Percentiles rank a stretch among this genome's conserved stretches.
These are phyloP conservation scores for Gossypium australe DNA, from an alignment of 345 rosid genomes.

Conservation along the genomic window DNA sequence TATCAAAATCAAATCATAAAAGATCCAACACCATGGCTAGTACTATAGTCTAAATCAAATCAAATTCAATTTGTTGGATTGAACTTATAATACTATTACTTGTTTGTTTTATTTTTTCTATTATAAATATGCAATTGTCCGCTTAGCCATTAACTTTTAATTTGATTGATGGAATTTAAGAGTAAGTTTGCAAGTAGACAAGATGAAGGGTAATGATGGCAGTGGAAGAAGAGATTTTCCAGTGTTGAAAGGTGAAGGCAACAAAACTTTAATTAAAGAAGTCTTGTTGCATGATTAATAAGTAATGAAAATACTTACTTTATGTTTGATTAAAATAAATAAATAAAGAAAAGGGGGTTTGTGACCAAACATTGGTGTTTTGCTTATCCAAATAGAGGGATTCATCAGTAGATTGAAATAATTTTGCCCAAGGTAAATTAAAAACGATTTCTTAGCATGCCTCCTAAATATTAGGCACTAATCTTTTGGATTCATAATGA, in stretches of 20 bases:
- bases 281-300: neutral
- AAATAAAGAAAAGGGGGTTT: neutral
- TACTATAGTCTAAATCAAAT: too few species aligned
- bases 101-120: too few species aligned
- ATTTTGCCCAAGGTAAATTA: slow-evolving; percentile 6
- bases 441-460: slow-evolving; percentile 4
- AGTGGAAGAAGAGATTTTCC: neutral
- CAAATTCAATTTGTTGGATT: too few species aligned
- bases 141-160: too few species aligned
- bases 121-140: too few species aligned
- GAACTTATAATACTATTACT: too few species aligned
- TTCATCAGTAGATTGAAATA: slow-evolving; percentile 7
- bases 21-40: too few species aligned
- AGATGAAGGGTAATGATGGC: neutral
- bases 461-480: slow-evolving; percentile 10
- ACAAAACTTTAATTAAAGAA: neutral
- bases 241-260: neutral
- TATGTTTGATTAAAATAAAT: neutral
- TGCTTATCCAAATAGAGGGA: neutral
- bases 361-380: neutral
- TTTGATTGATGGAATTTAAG: neutral
- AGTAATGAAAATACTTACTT: neutral
- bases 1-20: too few species aligned
- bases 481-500: slow-evolving; percentile 13
- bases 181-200: neutral